These are phyloP conservation scores for Mycena pura DNA, from an alignment of 768 basidiomycete genomes.

Conservation along the genomic window DNA sequence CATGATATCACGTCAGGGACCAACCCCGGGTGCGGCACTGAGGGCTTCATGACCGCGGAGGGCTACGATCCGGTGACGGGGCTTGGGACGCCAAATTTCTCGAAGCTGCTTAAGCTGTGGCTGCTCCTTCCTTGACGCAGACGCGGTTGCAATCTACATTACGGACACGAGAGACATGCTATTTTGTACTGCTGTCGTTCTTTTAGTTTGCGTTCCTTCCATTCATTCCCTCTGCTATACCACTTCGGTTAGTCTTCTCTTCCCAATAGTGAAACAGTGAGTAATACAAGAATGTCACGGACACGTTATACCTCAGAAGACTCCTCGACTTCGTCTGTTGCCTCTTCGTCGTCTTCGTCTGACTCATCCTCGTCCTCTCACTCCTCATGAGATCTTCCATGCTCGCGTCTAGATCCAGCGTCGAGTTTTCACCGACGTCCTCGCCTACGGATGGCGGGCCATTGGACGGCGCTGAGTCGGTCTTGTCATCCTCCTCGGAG, in stretches of 20 bases:
- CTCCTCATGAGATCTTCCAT: conserved; percentile 64
- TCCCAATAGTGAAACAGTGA: too few relatives aligned
- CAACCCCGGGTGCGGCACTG: conserved; percentile 48
- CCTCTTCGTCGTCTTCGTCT: conserved; percentile 48
- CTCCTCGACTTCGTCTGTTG: conserved; percentile 50
- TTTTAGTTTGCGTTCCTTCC: too few relatives aligned
- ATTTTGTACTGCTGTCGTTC: too few relatives aligned
- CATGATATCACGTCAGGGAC: conserved; percentile 54
- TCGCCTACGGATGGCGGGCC: conserved; percentile 50
- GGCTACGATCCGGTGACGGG: conserved; percentile 56
- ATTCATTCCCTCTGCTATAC: too few relatives aligned
- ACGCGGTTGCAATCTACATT: too few relatives aligned
- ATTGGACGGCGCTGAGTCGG: conserved; percentile 48
- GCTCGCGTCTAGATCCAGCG: conserved; percentile 65
- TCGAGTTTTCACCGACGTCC: conserved; percentile 58
- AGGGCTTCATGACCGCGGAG: conserved; percentile 40
- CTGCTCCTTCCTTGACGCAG: conserved; percentile 17
- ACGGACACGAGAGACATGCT: too few relatives aligned
- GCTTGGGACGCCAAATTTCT: conserved; percentile 53
- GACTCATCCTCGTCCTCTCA: conserved; percentile 41
- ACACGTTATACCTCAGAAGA: conserved; percentile 26
- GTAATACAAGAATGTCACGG: background rate
- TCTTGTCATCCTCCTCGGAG: conserved; percentile 58
- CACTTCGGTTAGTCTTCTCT: too few relatives aligned
- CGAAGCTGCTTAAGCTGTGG: conserved; percentile 42